phyloP scores from a whole-genome alignment of 768 basidiomycete genomes.

The Boletus pseudopeckii region DNA sequence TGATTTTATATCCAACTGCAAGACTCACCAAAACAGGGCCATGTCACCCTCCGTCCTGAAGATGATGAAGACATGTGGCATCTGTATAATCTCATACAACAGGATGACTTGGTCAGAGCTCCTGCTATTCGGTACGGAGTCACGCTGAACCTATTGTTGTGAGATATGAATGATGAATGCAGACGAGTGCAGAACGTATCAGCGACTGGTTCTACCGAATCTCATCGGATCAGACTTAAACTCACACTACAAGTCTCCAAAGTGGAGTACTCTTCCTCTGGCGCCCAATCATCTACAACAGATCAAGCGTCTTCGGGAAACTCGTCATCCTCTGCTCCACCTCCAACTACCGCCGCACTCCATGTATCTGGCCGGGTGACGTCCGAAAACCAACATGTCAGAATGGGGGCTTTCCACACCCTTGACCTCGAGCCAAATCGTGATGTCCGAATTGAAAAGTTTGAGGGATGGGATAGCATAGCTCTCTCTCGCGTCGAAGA shows the following conservation, averaged over 20 bases:
- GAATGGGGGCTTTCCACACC: slow-evolving; percentile 91
- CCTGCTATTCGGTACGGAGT: slow-evolving; percentile 69
- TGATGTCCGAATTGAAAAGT: slow-evolving; percentile 86
- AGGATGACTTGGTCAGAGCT: slow-evolving; percentile 84
- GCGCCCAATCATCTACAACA: slow-evolving; percentile 46
- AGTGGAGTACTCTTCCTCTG: slow-evolving; percentile 77
- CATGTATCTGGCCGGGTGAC: slow-evolving; percentile 86
- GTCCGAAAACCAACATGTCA: slow-evolving; percentile 84
- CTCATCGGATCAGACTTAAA: slow-evolving; percentile 79
- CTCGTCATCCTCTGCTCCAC: slow-evolving; percentile 30
- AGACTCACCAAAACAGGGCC: slow-evolving; percentile 55
- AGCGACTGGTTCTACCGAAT: slow-evolving; percentile 90
- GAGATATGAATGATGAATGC: slow-evolving; percentile 9
- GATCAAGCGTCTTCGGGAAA: slow-evolving; percentile 35
- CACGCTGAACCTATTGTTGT: not conserved
- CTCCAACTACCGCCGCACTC: slow-evolving; percentile 52
- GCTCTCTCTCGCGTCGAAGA: slow-evolving; percentile 80
- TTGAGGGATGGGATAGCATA: slow-evolving; percentile 89
- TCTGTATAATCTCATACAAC: slow-evolving; percentile 92
- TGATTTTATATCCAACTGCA: not conserved
- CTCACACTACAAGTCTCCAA: slow-evolving; percentile 80
- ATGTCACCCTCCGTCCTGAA: slow-evolving; percentile 92
- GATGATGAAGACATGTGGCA: slow-evolving; percentile 99
- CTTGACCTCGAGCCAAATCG: slow-evolving; percentile 90
- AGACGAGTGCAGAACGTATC: slow-evolving; percentile 89